Base-by-base conservation (phyloP, 2,329 filamentous ascomycete species). In the Diaporthe nobilis region DNA sequence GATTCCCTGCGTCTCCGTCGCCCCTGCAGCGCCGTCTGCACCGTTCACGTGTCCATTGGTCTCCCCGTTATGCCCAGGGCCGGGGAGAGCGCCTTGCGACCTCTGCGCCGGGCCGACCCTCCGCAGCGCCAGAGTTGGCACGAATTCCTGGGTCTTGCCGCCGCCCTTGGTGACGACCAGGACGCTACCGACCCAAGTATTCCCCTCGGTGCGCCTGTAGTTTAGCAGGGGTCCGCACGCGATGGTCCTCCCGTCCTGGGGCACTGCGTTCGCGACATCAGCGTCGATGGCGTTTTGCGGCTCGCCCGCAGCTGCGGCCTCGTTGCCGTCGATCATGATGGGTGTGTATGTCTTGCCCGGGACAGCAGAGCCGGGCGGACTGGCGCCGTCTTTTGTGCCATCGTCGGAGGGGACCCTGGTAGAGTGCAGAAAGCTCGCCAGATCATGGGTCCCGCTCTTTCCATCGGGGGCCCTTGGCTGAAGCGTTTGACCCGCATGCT, bases 171-270 rank as follows among this genome's bases (percentile, higher is more conserved):
- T 94, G 71, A 98, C 95, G 68, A 98, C 86, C 80, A 98, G 86
- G 10, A 98, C 94, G 82, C 95, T 98, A 75, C 96, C 96, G 80
- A 94, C 88, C 96, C 96, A 98, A 55, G 85, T 85, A 53, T 87
- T 87, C 39, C 88, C 89, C 80, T 93, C 90, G 91, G 94, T 95
- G 80, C 91, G 90, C 78, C 93, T 89, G 83, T 95, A 96, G 85
- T 96, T 96, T 77, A 96, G 85, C 78, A 96, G 85, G 28, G 94
- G 94, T 0, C 94, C 94, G 79, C 91, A 93, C 20, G 93, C 87
- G 39, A 95, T 88, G 77, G 94, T 91, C 80, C 86, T 88, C 61
- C 88, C 88, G 67, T 90, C 88, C 37, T 81, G 80, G 7, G 82
- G 78, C 10, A 78, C 78, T 20, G 80, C 79, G 25, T 76, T 51